Percentiles rank a stretch among this genome's conserved stretches.
Evolutionary conservation across 106 monocot genomes (phyloP).

Genomic region (Dendrobium officinale): DNA sequence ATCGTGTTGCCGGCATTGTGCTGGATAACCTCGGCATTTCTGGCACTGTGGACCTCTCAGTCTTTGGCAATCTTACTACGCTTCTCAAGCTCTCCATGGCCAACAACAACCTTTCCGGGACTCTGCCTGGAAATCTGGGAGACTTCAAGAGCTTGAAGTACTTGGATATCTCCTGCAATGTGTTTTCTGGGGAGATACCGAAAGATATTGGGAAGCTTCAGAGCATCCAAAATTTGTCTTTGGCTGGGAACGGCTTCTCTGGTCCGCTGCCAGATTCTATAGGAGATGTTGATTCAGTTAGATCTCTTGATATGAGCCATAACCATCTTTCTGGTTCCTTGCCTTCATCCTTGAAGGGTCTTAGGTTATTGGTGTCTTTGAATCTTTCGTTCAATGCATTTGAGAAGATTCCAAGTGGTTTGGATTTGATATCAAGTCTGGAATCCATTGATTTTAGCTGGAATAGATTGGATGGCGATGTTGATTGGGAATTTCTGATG

Average conservation of each 20-base stretch:
- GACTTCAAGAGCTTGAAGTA: conserved; percentile 54
- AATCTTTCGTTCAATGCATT: conserved; percentile 67
- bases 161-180: conserved; percentile 78
- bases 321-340: conserved; percentile 64
- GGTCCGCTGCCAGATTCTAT: conserved; percentile 71
- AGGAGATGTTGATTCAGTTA: conserved; percentile 44
- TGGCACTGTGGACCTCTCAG: conserved; percentile 42
- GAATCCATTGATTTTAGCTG: conserved; percentile 70
- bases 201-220: conserved; percentile 40
- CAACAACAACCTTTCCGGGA: conserved; percentile 63
- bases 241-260: conserved; percentile 78
- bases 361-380: conserved; percentile 42
- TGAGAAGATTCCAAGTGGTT: conserved; percentile 49
- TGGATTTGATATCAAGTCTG: conserved; percentile 37
- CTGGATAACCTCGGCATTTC: conserved; percentile 55
- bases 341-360: conserved; percentile 33
- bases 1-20: conserved; percentile 59
- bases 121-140: conserved; percentile 32
- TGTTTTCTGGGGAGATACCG: conserved; percentile 60
- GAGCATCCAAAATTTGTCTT: conserved; percentile 67
- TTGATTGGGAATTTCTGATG: conserved; percentile 81
- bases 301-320: conserved; percentile 69
- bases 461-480: conserved; percentile 73
- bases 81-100: conserved; percentile 74
- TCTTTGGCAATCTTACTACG: conserved; percentile 53